A percentile compares a stretch with the other conserved stretches of the same genome.
These are phyloP conservation scores for Xerophyta viscosa DNA, from an alignment of 106 monocot genomes.

Conservation along the genomic window DNA sequence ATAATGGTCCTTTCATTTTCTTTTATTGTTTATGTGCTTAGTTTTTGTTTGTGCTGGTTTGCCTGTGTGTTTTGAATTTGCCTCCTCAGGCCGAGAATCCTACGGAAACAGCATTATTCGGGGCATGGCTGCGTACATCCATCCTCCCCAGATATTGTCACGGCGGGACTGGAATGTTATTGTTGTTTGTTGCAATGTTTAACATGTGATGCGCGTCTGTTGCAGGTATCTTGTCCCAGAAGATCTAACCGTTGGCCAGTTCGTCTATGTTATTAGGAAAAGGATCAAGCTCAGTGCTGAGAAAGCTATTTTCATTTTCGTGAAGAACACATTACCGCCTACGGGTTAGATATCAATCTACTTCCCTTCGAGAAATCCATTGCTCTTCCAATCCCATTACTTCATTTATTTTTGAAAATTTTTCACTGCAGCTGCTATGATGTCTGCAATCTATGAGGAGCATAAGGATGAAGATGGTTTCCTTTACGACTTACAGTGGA, in stretches of 20 bases:
- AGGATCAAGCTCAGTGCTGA: conserved; percentile 87
- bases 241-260: conserved; percentile 88
- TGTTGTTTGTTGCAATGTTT: no score
- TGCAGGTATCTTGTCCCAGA: conserved; percentile 88
- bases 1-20: no score
- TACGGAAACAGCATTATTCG: no score
- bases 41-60: no score
- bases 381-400: no score
- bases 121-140: no score
- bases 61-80: no score
- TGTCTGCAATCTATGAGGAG: conserved; percentile 89
- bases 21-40: no score
- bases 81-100: no score
- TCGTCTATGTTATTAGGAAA: conserved; percentile 98
- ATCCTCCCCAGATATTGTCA: no score
- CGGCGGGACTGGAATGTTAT: no score
- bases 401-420: neutral
- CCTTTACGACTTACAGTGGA: conserved; percentile 90
- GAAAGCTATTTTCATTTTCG: conserved; percentile 95
- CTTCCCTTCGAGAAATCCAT: no score
- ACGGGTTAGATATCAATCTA: conserved; percentile 34
- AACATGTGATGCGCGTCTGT: neutral
- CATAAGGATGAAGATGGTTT: conserved; percentile 94
- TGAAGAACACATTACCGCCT: conserved; percentile 84
- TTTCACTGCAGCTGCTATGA: conserved; percentile 56